phyloP scores from a whole-genome alignment of 495 filamentous ascomycete species.

The Xylaria sp. region DNA sequence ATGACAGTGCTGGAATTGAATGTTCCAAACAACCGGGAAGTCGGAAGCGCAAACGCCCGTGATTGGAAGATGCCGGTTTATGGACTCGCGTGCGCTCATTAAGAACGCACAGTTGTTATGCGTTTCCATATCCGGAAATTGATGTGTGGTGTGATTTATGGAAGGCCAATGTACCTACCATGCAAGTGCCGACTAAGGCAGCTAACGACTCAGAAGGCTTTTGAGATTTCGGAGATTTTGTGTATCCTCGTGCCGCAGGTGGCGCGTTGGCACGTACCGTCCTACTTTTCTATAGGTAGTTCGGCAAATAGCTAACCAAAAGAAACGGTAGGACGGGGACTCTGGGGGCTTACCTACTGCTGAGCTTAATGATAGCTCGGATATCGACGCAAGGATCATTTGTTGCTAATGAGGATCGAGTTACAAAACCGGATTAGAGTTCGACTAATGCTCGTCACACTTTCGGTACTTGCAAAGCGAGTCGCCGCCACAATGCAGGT shows the following conservation, averaged over 20 bases:
- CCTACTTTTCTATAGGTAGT: neutral
- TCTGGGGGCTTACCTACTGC: neutral
- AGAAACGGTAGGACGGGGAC: neutral
- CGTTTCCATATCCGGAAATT: conserved; percentile 14
- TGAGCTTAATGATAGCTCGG: conserved; percentile 13
- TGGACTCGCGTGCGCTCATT: neutral
- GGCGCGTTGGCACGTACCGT: conserved; percentile 12
- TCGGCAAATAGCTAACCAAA: neutral
- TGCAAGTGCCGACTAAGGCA: neutral
- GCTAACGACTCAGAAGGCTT: neutral
- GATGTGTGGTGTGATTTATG: conserved; percentile 1
- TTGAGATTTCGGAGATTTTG: conserved; percentile 16
- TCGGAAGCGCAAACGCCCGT: conserved; percentile 2
- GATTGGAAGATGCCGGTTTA: neutral
- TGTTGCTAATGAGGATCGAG: conserved; percentile 9
- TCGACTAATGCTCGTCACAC: conserved; percentile 27
- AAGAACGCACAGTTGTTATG: neutral
- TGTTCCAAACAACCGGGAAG: conserved; percentile 12
- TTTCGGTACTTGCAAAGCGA: conserved; percentile 38
- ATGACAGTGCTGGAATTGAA: neutral
- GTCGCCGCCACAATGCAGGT: conserved; percentile 40
- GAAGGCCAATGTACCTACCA: neutral
- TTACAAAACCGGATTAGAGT: conserved; percentile 18
- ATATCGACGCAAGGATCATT: conserved; percentile 26
- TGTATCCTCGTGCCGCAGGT: conserved; percentile 10